A percentile compares a stretch with the other conserved stretches of the same genome.
phyloP scores from a whole-genome alignment of 148 eudicot genomes.

The Simmondsia chinensis region DNA sequence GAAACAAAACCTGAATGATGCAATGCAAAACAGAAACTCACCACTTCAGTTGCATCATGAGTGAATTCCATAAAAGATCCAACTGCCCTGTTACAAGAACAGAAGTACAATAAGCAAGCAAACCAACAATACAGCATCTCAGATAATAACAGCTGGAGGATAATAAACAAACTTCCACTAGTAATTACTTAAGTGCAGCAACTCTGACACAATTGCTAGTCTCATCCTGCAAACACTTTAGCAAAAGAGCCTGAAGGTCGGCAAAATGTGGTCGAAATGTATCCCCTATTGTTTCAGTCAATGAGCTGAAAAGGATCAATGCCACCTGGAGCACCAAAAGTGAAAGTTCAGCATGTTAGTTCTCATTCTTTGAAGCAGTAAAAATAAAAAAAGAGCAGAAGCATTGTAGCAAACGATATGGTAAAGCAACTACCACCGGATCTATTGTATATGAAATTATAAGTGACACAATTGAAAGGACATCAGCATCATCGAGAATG shows the following conservation, averaged over 20 bases:
- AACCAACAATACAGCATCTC: conserved; percentile 1
- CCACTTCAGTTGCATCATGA: conserved; percentile 81
- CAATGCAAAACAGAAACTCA: conserved; percentile 20
- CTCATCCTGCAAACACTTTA: conserved; percentile 88
- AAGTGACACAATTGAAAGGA: too few species aligned
- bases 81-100: conserved; percentile 61
- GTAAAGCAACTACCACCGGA: too few species aligned
- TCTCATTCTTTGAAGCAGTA: neutral
- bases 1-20: neutral
- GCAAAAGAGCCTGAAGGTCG: conserved; percentile 67
- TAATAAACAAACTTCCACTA: conserved; percentile 1
- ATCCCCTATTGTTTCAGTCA: conserved; percentile 90
- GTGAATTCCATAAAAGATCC: conserved; percentile 96
- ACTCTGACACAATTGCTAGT: conserved; percentile 85
- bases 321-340: conserved; percentile 55
- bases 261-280: conserved; percentile 80
- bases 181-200: conserved; percentile 85
- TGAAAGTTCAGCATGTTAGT: conserved; percentile 13
- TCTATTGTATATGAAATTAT: too few species aligned
- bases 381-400: neutral
- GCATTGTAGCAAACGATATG: neutral
- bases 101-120: conserved; percentile 9
- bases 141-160: neutral
- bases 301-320: conserved; percentile 86
- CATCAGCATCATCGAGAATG: too few species aligned